These are phyloP conservation scores for Carex littledalei DNA, from an alignment of 176 grass and related monocot species.

Conservation along the genomic window DNA sequence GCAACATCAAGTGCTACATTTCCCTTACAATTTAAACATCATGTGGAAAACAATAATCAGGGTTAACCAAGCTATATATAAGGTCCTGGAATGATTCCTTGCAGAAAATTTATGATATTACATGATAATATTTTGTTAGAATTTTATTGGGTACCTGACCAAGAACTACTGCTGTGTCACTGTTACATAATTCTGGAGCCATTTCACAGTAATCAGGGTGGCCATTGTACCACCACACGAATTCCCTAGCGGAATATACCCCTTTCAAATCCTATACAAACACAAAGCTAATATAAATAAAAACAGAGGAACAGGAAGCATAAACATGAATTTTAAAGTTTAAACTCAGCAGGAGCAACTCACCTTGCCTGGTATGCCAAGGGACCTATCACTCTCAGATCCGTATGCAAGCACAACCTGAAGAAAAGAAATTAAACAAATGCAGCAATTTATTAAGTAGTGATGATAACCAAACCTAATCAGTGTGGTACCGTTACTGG, in stretches of 20 bases:
- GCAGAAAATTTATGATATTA: conserved; percentile 14
- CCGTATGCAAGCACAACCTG: conserved; percentile 97
- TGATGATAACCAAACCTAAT: background rate
- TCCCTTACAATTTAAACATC: conserved; percentile 38
- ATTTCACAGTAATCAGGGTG: conserved; percentile 65
- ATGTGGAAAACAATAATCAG: background rate
- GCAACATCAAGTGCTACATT: conserved; percentile 98
- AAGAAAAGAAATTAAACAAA: conserved; percentile 1
- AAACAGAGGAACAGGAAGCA: conserved; percentile 3
- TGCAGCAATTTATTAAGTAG: background rate
- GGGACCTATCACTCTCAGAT: conserved; percentile 84
- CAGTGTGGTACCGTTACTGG: background rate
- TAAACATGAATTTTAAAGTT: background rate
- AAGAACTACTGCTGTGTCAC: conserved; percentile 74
- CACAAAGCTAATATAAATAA: conserved; percentile 15
- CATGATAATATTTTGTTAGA: conserved; percentile 3
- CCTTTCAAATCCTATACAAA: conserved; percentile 61
- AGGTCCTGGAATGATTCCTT: background rate
- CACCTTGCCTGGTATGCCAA: conserved; percentile 78
- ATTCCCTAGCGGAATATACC: conserved; percentile 85
- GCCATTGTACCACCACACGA: conserved; percentile 99
- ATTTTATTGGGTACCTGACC: conserved; percentile 53
- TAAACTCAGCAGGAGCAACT: conserved; percentile 1
- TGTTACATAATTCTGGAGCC: conserved; percentile 55
- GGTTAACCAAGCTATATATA: background rate